Percentiles rank a stretch among this genome's conserved stretches.
Conservation (phyloP, 2,329 filamentous ascomycete genomes). For the Phyllosticta paracitricarpa region DNA sequence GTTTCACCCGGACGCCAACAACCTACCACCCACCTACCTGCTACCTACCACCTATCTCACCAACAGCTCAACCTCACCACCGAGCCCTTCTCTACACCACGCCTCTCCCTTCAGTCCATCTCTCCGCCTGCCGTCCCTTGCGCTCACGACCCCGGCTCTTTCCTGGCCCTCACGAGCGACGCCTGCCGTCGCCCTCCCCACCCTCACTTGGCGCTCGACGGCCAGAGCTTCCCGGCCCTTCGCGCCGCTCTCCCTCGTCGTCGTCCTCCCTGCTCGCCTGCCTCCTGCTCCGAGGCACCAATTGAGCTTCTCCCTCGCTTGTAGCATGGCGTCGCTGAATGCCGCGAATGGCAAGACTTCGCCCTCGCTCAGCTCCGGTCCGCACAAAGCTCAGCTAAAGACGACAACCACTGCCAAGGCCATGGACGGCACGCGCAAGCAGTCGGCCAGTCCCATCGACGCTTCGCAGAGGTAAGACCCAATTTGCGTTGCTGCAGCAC, state of each 20-base stretch:
- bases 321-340: slow-evolving; percentile 8
- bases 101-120: slow-evolving; percentile 1
- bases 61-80: slow-evolving; percentile 3
- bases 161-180: background rate
- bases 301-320: slow-evolving; percentile 1
- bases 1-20: slow-evolving; percentile 7
- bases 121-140: slow-evolving; percentile 1
- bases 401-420: slow-evolving; percentile 40
- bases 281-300: slow-evolving; percentile 13
- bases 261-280: slow-evolving; percentile 10
- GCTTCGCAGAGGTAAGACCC: slow-evolving; percentile 43
- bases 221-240: slow-evolving; percentile 10
- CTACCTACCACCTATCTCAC: background rate
- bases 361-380: slow-evolving; percentile 27
- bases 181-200: slow-evolving; percentile 5
- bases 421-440: slow-evolving; percentile 44
- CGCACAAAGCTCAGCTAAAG: slow-evolving; percentile 38
- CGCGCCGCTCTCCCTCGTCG: slow-evolving; percentile 7
- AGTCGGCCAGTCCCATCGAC: slow-evolving; percentile 46
- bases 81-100: slow-evolving; percentile 5
- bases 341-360: slow-evolving; percentile 20
- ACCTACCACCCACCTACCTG: background rate
- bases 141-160: background rate
- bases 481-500: background rate
- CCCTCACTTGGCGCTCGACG: slow-evolving; percentile 4